A percentile compares a stretch with the other conserved stretches of the same genome.
Evolutionary conservation across 2,329 filamentous ascomycete species (phyloP).

Genomic region (Penicillium sp.): DNA sequence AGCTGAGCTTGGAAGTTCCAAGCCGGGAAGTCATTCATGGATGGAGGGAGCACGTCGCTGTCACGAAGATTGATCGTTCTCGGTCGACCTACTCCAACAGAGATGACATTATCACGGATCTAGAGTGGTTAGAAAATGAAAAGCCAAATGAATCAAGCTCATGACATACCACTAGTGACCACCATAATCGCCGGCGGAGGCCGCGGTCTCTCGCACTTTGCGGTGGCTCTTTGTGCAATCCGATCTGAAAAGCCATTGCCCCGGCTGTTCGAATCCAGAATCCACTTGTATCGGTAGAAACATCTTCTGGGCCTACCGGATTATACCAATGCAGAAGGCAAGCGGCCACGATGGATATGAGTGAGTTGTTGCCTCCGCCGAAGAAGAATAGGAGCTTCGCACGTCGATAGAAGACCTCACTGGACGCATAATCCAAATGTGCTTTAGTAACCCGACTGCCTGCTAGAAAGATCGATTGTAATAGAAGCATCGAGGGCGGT

Average conservation of each 20-base stretch:
- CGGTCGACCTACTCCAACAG: constrained; percentile 46
- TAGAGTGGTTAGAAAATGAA: constrained; percentile 13
- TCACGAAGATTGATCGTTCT: constrained; percentile 46
- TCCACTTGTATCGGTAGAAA: constrained; percentile 46
- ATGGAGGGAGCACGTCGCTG: constrained; percentile 45
- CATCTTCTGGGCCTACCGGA: constrained; percentile 45
- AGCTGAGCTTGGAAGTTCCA: constrained; percentile 35
- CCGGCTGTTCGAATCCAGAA: constrained; percentile 50
- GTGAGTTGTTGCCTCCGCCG: constrained; percentile 39
- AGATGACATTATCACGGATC: constrained; percentile 47
- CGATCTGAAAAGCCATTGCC: constrained; percentile 48
- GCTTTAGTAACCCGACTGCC: constrained; percentile 44
- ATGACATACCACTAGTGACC: constrained; percentile 46
- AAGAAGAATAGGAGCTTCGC: constrained; percentile 41
- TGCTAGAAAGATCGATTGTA: constrained; percentile 46
- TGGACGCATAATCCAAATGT: constrained; percentile 35
- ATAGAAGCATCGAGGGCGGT: constrained; percentile 30
- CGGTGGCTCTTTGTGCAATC: constrained; percentile 47
- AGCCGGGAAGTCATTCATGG: constrained; percentile 39
- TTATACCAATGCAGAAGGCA: constrained; percentile 51
- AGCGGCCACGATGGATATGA: constrained; percentile 45
- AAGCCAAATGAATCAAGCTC: not conserved
- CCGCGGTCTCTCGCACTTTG: constrained; percentile 38
- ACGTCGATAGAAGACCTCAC: constrained; percentile 36
- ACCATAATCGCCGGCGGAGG: constrained; percentile 50